Base-by-base conservation (phyloP, 257 asterid species). In the Craterostigma plantagineum region DNA sequence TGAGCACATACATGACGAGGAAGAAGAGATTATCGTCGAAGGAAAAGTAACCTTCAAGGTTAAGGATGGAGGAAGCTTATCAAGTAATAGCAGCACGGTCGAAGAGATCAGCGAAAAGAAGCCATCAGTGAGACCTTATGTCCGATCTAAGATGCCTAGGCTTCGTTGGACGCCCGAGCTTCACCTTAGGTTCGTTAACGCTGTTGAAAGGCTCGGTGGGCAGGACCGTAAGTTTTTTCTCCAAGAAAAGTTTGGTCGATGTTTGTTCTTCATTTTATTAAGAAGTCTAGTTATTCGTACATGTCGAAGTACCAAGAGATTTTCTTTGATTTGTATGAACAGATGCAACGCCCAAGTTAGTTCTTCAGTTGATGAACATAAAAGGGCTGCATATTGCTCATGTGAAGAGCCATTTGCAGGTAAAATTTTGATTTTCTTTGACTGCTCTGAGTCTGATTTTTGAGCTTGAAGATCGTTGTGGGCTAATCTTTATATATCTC, bases 371-470 rank as follows among this genome's bases (percentile, higher is more conserved):
- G 43, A 39, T 39, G 43, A 39, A 13, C 16, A 16, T 39, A 1
- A 39, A 13, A 39, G 43, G 43, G 11, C 43, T 39, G 4, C 13
- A 16, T 13, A 39, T 39, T 39, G 14, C 43, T 13, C 43, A 39
- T 39, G 43, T 39, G 9, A 39, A 39, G 16, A 39, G 43, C 43
- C 43, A 39, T 39, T 16, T 39, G 11, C 43, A 39, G 43, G 43
- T 39, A 39, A 11, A 39, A n/a, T n/a, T n/a, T n/a, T n/a, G n/a
- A 11, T 11, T 39, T 11, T 39, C 16, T 11, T 7, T 39, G 1
- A 9, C n/a, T 13, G 7, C 9, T 14, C 16, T 39, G 9, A 39
- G 9, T 11, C n/a, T 39, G 3, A 39, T 35, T 35, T 11, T 10
- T 16, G 16, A 11, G 16, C 16, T 35, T 35, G 40, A 35, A 3